Conservation (phyloP, 2,329 filamentous ascomycete genomes). For the Penicillium sp. region DNA sequence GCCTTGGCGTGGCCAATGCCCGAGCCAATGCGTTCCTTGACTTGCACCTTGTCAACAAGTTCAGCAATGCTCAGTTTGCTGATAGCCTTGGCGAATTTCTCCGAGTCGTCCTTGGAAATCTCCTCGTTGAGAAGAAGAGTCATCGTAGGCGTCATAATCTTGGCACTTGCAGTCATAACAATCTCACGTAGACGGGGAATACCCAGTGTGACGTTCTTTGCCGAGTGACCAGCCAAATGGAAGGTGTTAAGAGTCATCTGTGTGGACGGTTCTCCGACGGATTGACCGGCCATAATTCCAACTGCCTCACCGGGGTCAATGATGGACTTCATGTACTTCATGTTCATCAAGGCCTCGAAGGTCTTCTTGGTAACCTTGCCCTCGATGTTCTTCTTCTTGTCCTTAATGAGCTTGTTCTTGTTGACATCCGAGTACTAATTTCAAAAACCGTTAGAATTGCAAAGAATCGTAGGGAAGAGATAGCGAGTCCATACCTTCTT, state of each 20-base stretch:
- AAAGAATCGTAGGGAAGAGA: background rate
- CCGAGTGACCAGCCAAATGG: conserved; percentile 96
- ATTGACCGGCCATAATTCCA: conserved; percentile 94
- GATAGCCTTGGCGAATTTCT: conserved; percentile 87
- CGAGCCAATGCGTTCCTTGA: conserved; percentile 75
- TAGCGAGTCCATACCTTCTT: conserved; percentile 51
- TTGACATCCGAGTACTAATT: conserved; percentile 76
- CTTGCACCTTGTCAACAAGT: conserved; percentile 75
- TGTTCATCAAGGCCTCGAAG: conserved; percentile 79
- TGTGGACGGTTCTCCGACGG: conserved; percentile 93
- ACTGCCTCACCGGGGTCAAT: conserved; percentile 96
- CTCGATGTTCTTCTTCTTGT: conserved; percentile 55
- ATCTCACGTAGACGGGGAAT: conserved; percentile 97
- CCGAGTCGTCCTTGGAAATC: conserved; percentile 65
- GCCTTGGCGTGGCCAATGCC: conserved; percentile 68
- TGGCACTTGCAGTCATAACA: conserved; percentile 90
- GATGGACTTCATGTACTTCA: conserved; percentile 89
- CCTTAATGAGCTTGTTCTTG: conserved; percentile 58
- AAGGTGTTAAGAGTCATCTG: conserved; percentile 99
- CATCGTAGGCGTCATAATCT: conserved; percentile 77
- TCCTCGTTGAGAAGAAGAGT: conserved; percentile 75
- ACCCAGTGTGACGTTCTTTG: conserved; percentile 98
- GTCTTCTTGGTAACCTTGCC: conserved; percentile 62
- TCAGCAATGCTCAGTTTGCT: conserved; percentile 81
- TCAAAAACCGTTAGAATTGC: conserved; percentile 19